A percentile compares a stretch with the other conserved stretches of the same genome.
Conservation (phyloP, 2,329 filamentous ascomycete species). For the Paramyrothecium roridum region DNA sequence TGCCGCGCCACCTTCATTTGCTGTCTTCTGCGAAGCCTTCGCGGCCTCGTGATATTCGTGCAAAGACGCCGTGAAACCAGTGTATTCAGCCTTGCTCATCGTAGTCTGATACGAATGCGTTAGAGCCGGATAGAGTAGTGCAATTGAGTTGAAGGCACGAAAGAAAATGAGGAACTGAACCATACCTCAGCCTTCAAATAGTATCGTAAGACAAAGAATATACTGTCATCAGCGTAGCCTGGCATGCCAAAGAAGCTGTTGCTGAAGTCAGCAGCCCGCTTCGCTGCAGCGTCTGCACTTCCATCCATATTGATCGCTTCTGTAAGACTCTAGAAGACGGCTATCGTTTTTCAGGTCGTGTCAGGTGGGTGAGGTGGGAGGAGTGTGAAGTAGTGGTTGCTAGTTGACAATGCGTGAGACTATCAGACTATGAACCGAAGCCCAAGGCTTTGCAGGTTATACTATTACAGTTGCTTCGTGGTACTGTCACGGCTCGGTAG, state of each 20-base stretch:
- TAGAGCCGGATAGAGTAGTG: not conserved
- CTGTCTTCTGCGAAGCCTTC: slow-evolving; percentile 2
- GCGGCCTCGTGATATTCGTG: slow-evolving; percentile 12
- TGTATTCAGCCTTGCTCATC: slow-evolving; percentile 19
- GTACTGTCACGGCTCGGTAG: no score
- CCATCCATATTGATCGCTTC: not conserved
- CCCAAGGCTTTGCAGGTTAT: no score
- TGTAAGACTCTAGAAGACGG: no score
- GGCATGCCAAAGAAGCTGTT: slow-evolving; percentile 20
- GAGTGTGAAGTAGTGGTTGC: no score
- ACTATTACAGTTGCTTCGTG: no score
- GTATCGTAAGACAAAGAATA: slow-evolving; percentile 25
- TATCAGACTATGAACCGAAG: no score
- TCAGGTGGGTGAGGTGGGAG: no score
- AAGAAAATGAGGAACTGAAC: not conserved
- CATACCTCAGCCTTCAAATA: slow-evolving; percentile 16
- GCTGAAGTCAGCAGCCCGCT: slow-evolving; percentile 21
- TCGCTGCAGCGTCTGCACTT: slow-evolving; percentile 1
- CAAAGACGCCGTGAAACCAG: slow-evolving; percentile 15
- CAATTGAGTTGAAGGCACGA: not conserved
- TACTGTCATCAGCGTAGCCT: slow-evolving; percentile 24
- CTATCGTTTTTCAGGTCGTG: no score
- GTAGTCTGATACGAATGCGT: slow-evolving; percentile 9
- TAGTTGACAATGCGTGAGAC: no score
- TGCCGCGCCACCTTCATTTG: slow-evolving; percentile 1